Conservation (phyloP, 495 filamentous ascomycete species). For the Xylaria telfairii region DNA sequence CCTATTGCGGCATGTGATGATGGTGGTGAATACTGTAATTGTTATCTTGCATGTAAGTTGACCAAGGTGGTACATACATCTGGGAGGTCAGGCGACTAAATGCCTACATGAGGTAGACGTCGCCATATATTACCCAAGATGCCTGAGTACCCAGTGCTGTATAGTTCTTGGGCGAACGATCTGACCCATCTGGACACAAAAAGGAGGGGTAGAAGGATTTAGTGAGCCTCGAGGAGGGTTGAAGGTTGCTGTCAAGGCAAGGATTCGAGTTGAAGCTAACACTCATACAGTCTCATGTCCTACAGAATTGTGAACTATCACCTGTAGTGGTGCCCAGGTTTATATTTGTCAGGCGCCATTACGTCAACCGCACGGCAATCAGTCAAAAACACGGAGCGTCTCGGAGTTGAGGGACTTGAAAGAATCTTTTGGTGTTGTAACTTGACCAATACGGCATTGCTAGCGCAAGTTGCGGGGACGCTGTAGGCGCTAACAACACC, state of each 20-base stretch:
- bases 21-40: not conserved
- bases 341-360: not conserved
- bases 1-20: not conserved
- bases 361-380: not conserved
- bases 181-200: not conserved
- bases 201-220: not conserved
- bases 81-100: not conserved
- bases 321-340: not conserved
- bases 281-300: slow-evolving; percentile 6
- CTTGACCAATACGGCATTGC: not conserved
- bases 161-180: not conserved
- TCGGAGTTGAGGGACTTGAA: not conserved
- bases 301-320: not conserved
- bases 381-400: not conserved
- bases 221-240: not conserved
- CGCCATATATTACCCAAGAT: too few species aligned
- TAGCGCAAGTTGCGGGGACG: not conserved
- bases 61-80: not conserved
- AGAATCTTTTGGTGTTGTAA: not conserved
- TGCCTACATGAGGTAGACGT: too few species aligned
- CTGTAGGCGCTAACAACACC: not conserved
- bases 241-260: not conserved
- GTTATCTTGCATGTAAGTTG: not conserved
- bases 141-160: too few species aligned
- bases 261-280: not conserved